phyloP scores from a whole-genome alignment of 805 yeast genomes.

The Cyberlindnera meyerae region DNA sequence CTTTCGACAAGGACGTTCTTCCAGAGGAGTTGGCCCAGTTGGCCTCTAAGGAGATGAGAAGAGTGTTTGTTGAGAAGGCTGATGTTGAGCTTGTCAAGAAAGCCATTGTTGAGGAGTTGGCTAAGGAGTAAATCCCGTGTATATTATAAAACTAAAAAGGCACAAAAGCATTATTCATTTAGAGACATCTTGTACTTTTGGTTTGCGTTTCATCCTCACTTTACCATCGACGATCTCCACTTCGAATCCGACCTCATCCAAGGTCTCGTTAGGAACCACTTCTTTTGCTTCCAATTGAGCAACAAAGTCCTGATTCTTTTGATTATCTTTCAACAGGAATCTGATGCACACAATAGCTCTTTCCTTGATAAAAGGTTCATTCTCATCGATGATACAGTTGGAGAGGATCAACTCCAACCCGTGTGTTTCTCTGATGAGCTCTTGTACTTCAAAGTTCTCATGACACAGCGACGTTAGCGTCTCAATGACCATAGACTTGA shows the following conservation, averaged over 20 bases:
- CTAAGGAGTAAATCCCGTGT: constrained; percentile 33
- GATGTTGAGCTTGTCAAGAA: constrained; percentile 70
- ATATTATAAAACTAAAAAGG: neutral
- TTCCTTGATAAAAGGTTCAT: constrained; percentile 87
- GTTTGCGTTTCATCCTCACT: constrained; percentile 43
- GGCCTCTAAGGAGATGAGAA: constrained; percentile 66
- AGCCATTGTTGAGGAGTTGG: constrained; percentile 69
- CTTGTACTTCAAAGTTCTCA: constrained; percentile 55
- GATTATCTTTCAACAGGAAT: constrained; percentile 59
- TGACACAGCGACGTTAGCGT: constrained; percentile 54
- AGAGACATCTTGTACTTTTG: constrained; percentile 9
- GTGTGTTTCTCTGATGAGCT: constrained; percentile 55
- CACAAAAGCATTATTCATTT: neutral
- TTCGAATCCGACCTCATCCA: constrained; percentile 74
- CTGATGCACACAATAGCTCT: constrained; percentile 75
- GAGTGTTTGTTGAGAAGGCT: constrained; percentile 63
- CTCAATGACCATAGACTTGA: constrained; percentile 64
- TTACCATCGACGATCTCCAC: constrained; percentile 70
- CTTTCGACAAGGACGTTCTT: constrained; percentile 82
- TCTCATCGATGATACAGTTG: constrained; percentile 78
- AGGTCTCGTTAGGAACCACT: constrained; percentile 50
- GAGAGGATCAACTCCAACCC: constrained; percentile 71
- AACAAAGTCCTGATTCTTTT: constrained; percentile 70
- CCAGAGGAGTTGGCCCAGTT: constrained; percentile 82
- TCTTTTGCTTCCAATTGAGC: constrained; percentile 71